phyloP scores from a whole-genome alignment of 2,329 filamentous ascomycete species.

The Cladosporium sp. region DNA sequence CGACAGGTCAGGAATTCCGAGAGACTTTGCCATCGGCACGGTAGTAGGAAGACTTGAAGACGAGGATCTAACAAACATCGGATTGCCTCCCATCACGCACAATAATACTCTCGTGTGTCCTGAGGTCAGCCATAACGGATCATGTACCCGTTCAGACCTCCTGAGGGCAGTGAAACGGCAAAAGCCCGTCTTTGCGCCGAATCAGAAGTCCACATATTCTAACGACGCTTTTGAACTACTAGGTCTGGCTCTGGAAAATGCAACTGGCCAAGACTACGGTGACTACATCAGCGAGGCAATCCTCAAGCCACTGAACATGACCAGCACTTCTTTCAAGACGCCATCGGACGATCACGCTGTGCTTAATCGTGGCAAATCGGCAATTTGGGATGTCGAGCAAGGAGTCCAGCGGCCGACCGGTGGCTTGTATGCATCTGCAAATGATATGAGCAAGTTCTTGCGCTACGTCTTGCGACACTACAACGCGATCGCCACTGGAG shows the following conservation, averaged over 20 bases:
- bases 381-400: conserved; percentile 40
- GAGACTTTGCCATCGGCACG: conserved; percentile 30
- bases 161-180: conserved; percentile 28
- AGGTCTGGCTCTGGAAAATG: conserved; percentile 37
- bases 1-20: conserved; percentile 34
- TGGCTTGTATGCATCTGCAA: conserved; percentile 40
- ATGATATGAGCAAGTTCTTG: conserved; percentile 41
- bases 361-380: conserved; percentile 29
- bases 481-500: conserved; percentile 37
- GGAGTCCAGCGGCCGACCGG: conserved; percentile 43
- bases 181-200: conserved; percentile 38
- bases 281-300: conserved; percentile 38
- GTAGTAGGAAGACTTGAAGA: background rate
- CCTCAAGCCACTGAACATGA: conserved; percentile 37
- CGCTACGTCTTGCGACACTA: conserved; percentile 40
- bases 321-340: conserved; percentile 29
- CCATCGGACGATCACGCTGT: conserved; percentile 36
- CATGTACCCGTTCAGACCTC: conserved; percentile 33
- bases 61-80: conserved; percentile 24
- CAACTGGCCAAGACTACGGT: conserved; percentile 34
- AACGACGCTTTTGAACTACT: conserved; percentile 41
- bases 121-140: conserved; percentile 30
- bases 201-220: conserved; percentile 40
- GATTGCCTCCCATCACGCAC: conserved; percentile 34
- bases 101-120: conserved; percentile 33